Evolutionary conservation across 176 grass and related monocot genomes (phyloP).

Genomic region (Rhynchospora tenuis): DNA sequence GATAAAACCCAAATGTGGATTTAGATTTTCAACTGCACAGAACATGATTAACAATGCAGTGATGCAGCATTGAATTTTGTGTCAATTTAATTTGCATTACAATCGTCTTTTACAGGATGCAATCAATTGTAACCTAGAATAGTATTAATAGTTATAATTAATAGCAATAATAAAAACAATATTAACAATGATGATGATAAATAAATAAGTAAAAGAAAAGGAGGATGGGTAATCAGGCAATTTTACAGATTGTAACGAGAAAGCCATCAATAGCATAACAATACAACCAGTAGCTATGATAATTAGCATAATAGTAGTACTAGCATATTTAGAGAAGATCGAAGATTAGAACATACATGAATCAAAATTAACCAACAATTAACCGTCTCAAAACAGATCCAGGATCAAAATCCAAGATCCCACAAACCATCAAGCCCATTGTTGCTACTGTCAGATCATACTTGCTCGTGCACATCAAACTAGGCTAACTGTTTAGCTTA

Average conservation of each 20-base stretch:
- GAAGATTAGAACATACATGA: constrained; percentile 25
- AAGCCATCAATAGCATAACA: constrained; percentile 1
- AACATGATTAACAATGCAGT: too few species aligned
- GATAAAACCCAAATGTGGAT: too few species aligned
- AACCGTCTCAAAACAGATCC: constrained; percentile 1
- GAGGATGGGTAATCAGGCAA: not conserved
- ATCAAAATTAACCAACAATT: constrained; percentile 22
- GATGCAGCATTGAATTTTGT: too few species aligned
- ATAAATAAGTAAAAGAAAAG: not conserved
- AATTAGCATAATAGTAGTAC: constrained; percentile 16
- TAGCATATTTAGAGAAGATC: not conserved
- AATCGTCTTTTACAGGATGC: not conserved
- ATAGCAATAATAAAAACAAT: not conserved
- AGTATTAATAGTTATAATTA: not conserved
- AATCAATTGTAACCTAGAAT: not conserved
- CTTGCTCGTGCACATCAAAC: not conserved
- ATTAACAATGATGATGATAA: not conserved
- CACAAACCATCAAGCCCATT: constrained; percentile 4
- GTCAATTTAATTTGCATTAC: not conserved
- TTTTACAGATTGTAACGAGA: not conserved
- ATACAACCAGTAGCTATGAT: constrained; percentile 14
- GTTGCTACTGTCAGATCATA: not conserved
- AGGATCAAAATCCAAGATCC: constrained; percentile 11
- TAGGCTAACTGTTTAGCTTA: constrained; percentile 6
- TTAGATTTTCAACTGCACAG: too few species aligned